Base-by-base conservation (phyloP, 2,329 filamentous ascomycete species). In the Apiospora kogelbergensis region DNA sequence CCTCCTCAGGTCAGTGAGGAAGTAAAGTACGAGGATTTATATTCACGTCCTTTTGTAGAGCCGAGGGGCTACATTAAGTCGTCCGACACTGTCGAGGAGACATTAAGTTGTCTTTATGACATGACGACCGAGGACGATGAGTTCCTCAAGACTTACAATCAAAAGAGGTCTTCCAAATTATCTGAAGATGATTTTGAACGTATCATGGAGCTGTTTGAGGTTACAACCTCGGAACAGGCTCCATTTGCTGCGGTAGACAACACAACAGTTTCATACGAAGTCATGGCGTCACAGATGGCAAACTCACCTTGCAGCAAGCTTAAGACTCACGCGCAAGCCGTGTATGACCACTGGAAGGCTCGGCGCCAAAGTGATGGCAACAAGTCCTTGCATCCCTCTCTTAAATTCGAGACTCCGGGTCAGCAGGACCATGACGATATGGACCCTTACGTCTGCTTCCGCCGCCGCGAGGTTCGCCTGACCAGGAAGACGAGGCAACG, bases 391-490 rank as follows among this genome's bases (percentile, higher is more conserved):
- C 91, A 95, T 77, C 89, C 94, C 9, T 86, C 84, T 26, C 89
- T 98, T 78, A 98, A 98, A 83, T 96, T 97, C 73, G 96, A 99
- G 83, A 97, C 91, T 63, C 65, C 65, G 15, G 65, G 65, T 11
- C 94, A 96, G 72, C 92, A 94, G 78, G 95, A 98, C 73, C 97
- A 91, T 71, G 96, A 99, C 80, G 96, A 99, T 78, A 90, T 93
- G 75, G 96, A 99, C 81, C 96, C 96, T 65, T 99, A 97, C 82
- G 95, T 99, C 76, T 99, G 96, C 82, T 99, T 99, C 88, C 90
- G 96, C 78, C 90, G 96, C 74, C 93, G 96, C 72, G 96, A 99
- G 81, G 93, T 97, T 63, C 91, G 96, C 69, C 94, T 97, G 79
- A 95, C 94, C 65, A 92, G 96, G 75, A 99, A 98, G 83, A 99